These are phyloP conservation scores for Phytophthora fragariae DNA, from an alignment of 352 stramenopile genomes.

Conservation along the genomic window DNA sequence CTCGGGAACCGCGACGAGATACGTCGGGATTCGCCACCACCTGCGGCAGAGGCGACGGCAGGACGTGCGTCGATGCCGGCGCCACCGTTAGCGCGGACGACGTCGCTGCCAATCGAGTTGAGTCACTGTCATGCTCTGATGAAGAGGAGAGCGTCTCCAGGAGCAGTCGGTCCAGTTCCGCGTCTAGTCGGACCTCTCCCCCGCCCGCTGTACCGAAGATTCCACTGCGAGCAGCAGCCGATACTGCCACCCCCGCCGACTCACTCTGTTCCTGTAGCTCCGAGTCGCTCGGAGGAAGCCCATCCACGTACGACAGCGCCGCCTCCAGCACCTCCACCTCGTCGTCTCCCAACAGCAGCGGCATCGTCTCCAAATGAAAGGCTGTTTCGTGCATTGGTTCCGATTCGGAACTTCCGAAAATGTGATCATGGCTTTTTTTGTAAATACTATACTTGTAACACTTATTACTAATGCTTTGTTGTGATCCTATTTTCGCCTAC, in stretches of 20 bases:
- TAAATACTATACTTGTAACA: too few species aligned
- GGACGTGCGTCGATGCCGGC: conserved; percentile 1
- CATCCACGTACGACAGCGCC: conserved; percentile 37
- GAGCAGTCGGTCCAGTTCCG: conserved; percentile 37
- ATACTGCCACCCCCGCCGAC: not conserved
- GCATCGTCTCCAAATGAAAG: conserved; percentile 17
- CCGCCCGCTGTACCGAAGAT: conserved; percentile 5
- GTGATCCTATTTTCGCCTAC: too few species aligned
- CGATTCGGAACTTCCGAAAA: not conserved
- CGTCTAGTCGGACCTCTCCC: conserved; percentile 26
- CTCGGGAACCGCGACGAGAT: conserved; percentile 6
- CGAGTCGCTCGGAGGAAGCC: conserved; percentile 1
- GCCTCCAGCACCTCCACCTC: conserved; percentile 39
- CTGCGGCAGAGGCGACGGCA: conserved; percentile 14
- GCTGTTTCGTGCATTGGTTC: too few species aligned
- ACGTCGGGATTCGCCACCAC: conserved; percentile 12
- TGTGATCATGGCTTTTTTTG: not conserved
- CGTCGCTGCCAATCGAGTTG: conserved; percentile 1
- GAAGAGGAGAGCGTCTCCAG: conserved; percentile 34
- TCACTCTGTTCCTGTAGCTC: not conserved
- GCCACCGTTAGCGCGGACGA: conserved; percentile 1
- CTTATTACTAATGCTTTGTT: too few species aligned
- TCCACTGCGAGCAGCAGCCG: not conserved
- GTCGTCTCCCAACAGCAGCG: conserved; percentile 41
- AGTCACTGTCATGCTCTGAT: conserved; percentile 24